phyloP scores from a whole-genome alignment of 352 stramenopile species.

The Phytophthora kernoviae region DNA sequence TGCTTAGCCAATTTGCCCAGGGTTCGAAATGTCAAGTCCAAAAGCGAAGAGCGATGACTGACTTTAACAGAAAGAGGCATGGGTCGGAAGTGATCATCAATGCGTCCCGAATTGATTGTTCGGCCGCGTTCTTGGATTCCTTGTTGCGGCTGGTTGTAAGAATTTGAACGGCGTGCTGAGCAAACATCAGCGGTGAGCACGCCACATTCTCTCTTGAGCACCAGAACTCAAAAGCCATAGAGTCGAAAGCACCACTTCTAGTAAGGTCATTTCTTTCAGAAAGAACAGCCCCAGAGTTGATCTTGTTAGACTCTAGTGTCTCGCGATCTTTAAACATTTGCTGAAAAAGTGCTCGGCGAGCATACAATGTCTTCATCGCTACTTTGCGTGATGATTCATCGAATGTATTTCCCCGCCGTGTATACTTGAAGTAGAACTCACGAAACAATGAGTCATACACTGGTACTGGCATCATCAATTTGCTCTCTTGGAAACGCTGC shows the following conservation, averaged over 20 bases:
- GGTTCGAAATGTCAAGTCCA: slow-evolving; percentile 68
- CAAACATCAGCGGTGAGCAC: slow-evolving; percentile 70
- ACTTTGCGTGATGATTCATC: slow-evolving; percentile 64
- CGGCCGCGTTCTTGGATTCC: slow-evolving; percentile 55
- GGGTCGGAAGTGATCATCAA: slow-evolving; percentile 56
- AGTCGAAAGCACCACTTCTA: slow-evolving; percentile 18
- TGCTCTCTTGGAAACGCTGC: slow-evolving; percentile 48
- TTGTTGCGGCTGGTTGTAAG: slow-evolving; percentile 78
- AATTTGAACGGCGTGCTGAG: slow-evolving; percentile 70
- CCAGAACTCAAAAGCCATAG: slow-evolving; percentile 53
- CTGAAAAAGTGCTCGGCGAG: slow-evolving; percentile 63
- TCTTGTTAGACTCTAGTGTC: slow-evolving; percentile 27
- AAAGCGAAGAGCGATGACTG: slow-evolving; percentile 53
- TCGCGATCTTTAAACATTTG: slow-evolving; percentile 51
- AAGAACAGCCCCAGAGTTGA: not conserved
- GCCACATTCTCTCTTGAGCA: slow-evolving; percentile 42
- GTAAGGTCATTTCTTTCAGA: not conserved
- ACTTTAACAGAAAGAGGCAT: slow-evolving; percentile 59
- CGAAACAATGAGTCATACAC: slow-evolving; percentile 75
- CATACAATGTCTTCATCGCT: slow-evolving; percentile 62
- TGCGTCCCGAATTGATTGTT: slow-evolving; percentile 50
- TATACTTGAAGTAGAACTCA: slow-evolving; percentile 85
- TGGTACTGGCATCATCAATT: slow-evolving; percentile 54
- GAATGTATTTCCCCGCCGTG: slow-evolving; percentile 55
- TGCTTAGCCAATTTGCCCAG: slow-evolving; percentile 79